These are phyloP conservation scores for Balakata baccata DNA, from an alignment of 345 rosid genomes.

Conservation along the genomic window DNA sequence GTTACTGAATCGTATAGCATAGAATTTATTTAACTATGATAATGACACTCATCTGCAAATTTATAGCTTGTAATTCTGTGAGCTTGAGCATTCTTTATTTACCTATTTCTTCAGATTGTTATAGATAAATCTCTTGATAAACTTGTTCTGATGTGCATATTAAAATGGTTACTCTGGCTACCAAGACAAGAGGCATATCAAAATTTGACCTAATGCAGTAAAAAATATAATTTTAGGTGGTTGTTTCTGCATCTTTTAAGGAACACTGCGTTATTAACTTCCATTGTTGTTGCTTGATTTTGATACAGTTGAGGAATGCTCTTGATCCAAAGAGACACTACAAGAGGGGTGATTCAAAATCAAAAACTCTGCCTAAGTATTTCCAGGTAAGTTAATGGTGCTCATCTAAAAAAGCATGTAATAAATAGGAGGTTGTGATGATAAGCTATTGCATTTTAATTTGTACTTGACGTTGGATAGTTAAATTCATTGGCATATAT, in stretches of 20 bases:
- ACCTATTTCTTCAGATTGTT: background rate
- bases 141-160: background rate
- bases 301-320: constrained; percentile 62
- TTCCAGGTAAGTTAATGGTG: constrained; percentile 57
- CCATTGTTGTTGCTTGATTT: constrained; percentile 3
- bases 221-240: background rate
- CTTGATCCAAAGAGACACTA: constrained; percentile 84
- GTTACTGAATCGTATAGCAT: no score
- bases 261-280: background rate
- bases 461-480: background rate
- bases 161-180: background rate
- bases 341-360: constrained; percentile 62
- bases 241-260: background rate
- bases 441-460: background rate
- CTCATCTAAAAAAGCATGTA: background rate
- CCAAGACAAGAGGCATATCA: background rate
- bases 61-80: background rate
- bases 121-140: background rate
- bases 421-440: background rate
- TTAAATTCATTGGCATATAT: background rate
- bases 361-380: constrained; percentile 64
- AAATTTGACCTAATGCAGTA: background rate
- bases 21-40: background rate
- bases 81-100: background rate
- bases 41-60: background rate